Evolutionary conservation across 345 rosid genomes (phyloP).

Genomic region (Pistacia integerrima): DNA sequence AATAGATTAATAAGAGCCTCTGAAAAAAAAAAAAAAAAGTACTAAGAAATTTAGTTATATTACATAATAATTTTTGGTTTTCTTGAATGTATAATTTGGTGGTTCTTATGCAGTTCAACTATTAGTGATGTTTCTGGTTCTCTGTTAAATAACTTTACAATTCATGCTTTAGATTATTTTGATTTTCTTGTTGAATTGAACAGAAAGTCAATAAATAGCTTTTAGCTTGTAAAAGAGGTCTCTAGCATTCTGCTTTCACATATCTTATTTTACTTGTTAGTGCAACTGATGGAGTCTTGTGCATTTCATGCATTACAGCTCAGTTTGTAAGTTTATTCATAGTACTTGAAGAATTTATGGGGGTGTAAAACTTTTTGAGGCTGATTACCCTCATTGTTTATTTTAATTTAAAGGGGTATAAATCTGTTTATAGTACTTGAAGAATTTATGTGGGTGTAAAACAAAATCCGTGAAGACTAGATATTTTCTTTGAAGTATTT

Average conservation of each 20-base stretch:
- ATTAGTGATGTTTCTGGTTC: background rate
- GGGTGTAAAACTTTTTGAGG: background rate
- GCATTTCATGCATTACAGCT: background rate
- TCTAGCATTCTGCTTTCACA: background rate
- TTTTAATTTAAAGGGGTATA: too few relatives aligned
- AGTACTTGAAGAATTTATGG: background rate
- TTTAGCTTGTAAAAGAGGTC: background rate
- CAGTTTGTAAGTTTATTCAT: background rate
- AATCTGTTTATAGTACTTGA: background rate
- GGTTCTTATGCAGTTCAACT: background rate
- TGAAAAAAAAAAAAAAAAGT: background rate
- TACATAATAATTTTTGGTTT: background rate
- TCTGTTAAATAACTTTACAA: background rate
- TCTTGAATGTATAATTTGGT: background rate
- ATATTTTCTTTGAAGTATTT: background rate
- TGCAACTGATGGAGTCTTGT: background rate
- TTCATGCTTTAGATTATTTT: background rate
- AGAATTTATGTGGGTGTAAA: background rate
- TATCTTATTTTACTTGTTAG: background rate
- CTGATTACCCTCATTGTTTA: background rate
- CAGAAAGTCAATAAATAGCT: background rate
- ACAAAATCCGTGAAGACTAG: background rate
- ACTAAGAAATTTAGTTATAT: too few relatives aligned
- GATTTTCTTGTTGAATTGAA: background rate
- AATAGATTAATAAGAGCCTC: constrained; percentile 11